Base-by-base conservation (phyloP, 805 yeast genomes). In the Starmerella sp. region DNA sequence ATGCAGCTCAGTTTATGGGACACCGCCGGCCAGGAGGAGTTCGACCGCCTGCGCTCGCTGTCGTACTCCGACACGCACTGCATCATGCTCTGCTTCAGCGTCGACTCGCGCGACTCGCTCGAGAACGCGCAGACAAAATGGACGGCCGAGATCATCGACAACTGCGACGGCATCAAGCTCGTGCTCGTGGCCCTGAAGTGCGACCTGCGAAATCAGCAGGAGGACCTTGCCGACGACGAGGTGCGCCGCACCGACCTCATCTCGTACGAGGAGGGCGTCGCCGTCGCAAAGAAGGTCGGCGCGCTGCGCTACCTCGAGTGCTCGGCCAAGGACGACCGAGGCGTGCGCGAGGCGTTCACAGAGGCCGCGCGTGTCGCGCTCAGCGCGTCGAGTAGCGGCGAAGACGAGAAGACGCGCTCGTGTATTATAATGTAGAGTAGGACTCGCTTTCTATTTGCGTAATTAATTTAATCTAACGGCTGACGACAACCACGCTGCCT, bases 1-100 rank as follows among this genome's bases (percentile, higher is more conserved):
- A 86, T 91, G 64, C 95, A 90, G 66, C 73, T 91, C 55, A 89
- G 96, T 14, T 74, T 91, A 54, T 93, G 98, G 98, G 98, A 91
- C 69, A 91, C 98, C 6, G 98, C 98, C 1, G 98, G 98, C 7
- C 98, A 91, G 74, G 98, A 91, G 72, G 98, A 91, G 72, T 91
- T 91, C 64, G 98, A 91, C 69, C 78, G 97, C 60, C 77, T 91
- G 69, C 80, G 98, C 69, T 87, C 97, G 0, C 75, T 91, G 58
- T 85, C 95, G 50, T 93, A 93, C 70, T 83, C 90, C 31, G 97
- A 93, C 69, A 93, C 98, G 3, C 97, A 91, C 71, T 87, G 96
- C 65, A 90, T 93, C 64, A 93, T 91, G 90, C 78, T 91, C 56
- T 93, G 98, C 73, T 91, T 91, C 68, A 81, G 95, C 46, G 89